Base-by-base conservation (phyloP, 2,329 filamentous ascomycete genomes). In the Myriosclerotinia duriaeana region DNA sequence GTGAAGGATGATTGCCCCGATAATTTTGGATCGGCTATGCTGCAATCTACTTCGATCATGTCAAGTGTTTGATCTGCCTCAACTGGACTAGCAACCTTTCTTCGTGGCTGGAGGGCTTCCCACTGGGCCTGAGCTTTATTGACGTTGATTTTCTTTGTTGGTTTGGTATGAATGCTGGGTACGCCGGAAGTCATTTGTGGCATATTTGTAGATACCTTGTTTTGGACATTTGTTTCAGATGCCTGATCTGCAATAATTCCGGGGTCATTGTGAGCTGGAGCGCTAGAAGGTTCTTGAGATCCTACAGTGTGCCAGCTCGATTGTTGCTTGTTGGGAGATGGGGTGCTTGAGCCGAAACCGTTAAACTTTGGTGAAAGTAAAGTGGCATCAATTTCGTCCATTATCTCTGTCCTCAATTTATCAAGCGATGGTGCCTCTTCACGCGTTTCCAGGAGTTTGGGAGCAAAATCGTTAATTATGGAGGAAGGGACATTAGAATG, bases 401-500 rank as follows among this genome's bases (percentile, higher is more conserved):
- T 69, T 67, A 72, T 73, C 15, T 71, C 72, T 20, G 70, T 67
- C 26, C 65, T 64, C 17, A 74, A 62, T 42, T 70, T 71, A 34
- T 71, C 69, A 20, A 74, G 72, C 30, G 68, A 63, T 44, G 64
- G 66, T 5, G 65, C 68, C 62, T 74, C 74, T 59, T 68, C 69
- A 48, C 72, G 72, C 48, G 53, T 74, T 53, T 72, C 69, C 38
- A 73, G 61, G 4, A 69, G 69, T 26, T 72, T 73, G 7, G 75
- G 75, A 52, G 66, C 69, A 53, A 72, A 67, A 36, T 73, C 68
- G 56, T 69, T 73, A 44, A 72, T 54, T 30, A 78, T 69, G 17
- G 81, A 77, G 4, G 79, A 79, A 60, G 80, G 78, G 53, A 83
- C 71, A 22, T 78, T 78, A 30, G 80, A 80, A 46, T 80, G 76